Evolutionary conservation across 2,329 filamentous ascomycete species (phyloP), one percentile per base, ranked within the genome.

Genomic region (Ophiosphaerella herpotricha): DNA sequence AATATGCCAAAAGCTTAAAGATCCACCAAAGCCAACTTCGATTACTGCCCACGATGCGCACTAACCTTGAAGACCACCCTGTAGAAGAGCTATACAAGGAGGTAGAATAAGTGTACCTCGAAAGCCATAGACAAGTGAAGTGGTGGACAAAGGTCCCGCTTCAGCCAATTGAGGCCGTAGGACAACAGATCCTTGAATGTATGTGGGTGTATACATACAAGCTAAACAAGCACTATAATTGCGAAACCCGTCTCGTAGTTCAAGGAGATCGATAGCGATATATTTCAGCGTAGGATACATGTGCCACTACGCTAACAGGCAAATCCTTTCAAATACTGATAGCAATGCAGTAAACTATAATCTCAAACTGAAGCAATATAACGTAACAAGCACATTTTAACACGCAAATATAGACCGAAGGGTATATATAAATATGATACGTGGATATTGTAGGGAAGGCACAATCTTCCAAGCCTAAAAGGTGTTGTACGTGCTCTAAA

Each of bases 301-400:
- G 9, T 5, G 26, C 26, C 26, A 4, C 26, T 11, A 29, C 4
- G 9, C 9, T 29, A 11, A 14, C 31, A 7, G 21, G 33, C 12
- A 9, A 11, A 18, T 14, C 38, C 32, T 43, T 32, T 38, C 14
- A 14, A 33, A 12, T 23, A 2, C 32, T 32, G 1, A 43, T 21
- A 12, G 46, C 14, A 39, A 39, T 44, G 38, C 24, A 9, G 26
- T 42, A 2, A 2, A 41, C n/a, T n/a, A 31, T 32, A 12, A 37
- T 46, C 9, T 36, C 37, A 11, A 37, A 31, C 6, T 14, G 37
- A 36, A 37, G 35, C n/a, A 50, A 46, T 51, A 39, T 18, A 18
- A 51, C 39, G 35, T 46, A 21, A 39, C 43, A 2, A 51, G 47
- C n/a, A 34, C 43, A 2, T 51, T 51, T 26, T 26, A 47, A 2